Base-by-base conservation (phyloP, 1,284 basidiomycete species). In the Xerocomus amazonicus region DNA sequence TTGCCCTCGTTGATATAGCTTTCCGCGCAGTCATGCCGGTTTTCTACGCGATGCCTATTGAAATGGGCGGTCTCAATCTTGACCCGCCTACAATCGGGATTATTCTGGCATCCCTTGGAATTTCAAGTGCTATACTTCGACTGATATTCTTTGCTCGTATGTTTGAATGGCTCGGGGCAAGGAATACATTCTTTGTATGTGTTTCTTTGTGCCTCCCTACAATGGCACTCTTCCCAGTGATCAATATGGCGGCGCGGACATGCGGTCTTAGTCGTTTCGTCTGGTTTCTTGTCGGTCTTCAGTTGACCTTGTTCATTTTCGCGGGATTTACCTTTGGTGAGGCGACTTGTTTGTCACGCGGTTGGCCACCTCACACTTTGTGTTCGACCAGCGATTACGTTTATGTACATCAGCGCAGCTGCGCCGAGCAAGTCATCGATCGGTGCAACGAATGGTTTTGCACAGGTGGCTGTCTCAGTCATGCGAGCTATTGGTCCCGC, bases 371-470 rank as follows among this genome's bases (percentile, higher is more conserved):
- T 57, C 13, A 53, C 31, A 31, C 13, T 39, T 14, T 1, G 12
- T 4, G 6, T 48, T 31, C 6, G 0, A 49, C 19, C 34, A 77
- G 76, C 68, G 14, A 60, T 68, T 41, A 57, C 73, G n/a, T 73
- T 75, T 60, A 77, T 78, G 47, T 77, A 63, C 47, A 65, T 78
- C 33, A 63, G 69, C 32, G 63, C 68, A 26, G 65, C 77, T 14
- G 67, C 75, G 1, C 75, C 76, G n/a, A 75, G 72, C 56, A 67
- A 60, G 53, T 62, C 62, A 1, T 74, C 73, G 12, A 68, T 86
- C n/a, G 84, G 84, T 4, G 73, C 80, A 9, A 80, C 81, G 12
- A 84, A 85, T 59, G 84, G 84, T 9, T 59, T 80, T 10, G 74
- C 76, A 0, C 77, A 79, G 55, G 72, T 54, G 40, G 17, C 54